Conservation (phyloP, 2,329 filamentous ascomycete species). For the Verticillium nubilum region DNA sequence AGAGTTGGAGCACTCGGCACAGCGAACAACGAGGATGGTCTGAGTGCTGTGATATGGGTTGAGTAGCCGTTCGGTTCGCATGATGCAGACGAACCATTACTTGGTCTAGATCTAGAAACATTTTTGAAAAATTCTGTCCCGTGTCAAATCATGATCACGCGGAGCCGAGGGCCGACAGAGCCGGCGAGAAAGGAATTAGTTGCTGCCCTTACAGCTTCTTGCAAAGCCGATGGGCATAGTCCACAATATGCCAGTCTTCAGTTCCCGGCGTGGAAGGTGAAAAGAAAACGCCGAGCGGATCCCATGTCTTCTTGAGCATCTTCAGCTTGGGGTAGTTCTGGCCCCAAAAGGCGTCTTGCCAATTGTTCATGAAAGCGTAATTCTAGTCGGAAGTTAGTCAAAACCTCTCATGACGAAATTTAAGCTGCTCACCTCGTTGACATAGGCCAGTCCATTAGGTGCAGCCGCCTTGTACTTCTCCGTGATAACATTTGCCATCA, state of each 20-base stretch:
- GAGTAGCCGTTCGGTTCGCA: constrained; percentile 35
- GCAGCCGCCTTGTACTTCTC: constrained; percentile 8
- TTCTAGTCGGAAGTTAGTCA: constrained; percentile 1
- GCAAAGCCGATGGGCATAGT: constrained; percentile 11
- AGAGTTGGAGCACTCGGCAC: constrained; percentile 32
- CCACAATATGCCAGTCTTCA: constrained; percentile 9
- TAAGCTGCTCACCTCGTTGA: constrained; percentile 8
- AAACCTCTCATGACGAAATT: too few relatives aligned
- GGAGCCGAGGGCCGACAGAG: too few relatives aligned
- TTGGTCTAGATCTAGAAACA: too few relatives aligned
- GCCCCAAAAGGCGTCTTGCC: constrained; percentile 12
- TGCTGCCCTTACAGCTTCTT: constrained; percentile 2
- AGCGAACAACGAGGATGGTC: constrained; percentile 37
- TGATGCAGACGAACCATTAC: too few relatives aligned
- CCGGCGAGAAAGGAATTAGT: too few relatives aligned
- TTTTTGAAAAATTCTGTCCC: too few relatives aligned
- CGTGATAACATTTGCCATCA: constrained; percentile 12
- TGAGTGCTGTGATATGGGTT: constrained; percentile 42
- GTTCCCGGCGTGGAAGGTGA: constrained; percentile 11
- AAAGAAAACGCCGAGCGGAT: constrained; percentile 39
- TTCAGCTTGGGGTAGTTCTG: constrained; percentile 20
- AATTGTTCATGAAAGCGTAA: constrained; percentile 11
- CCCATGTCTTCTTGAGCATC: constrained; percentile 45
- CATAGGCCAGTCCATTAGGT: constrained; percentile 7
- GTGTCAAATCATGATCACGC: too few relatives aligned